phyloP scores from a whole-genome alignment of 2,329 filamentous ascomycete species.

The Neofusicoccum ribis region DNA sequence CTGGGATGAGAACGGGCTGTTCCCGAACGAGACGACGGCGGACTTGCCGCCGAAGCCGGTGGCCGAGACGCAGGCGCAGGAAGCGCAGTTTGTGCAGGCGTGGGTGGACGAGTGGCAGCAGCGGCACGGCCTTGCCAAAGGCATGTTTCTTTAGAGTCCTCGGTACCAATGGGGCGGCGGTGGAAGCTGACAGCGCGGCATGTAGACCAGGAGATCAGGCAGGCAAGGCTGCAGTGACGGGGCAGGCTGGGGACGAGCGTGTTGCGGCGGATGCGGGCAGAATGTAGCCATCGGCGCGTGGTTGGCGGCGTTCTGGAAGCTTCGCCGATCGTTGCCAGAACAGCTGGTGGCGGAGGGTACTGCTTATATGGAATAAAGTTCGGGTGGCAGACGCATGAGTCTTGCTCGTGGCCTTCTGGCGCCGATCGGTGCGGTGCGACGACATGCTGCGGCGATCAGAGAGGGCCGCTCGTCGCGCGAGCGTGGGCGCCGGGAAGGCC shows the following conservation, averaged over 20 bases:
- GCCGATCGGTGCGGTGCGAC: not conserved
- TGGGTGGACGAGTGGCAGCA: constrained; percentile 65
- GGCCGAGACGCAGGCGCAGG: constrained; percentile 57
- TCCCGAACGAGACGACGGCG: constrained; percentile 60
- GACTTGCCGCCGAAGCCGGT: constrained; percentile 61
- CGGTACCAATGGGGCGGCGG: not conserved
- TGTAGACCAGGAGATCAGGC: not conserved
- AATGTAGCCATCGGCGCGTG: too few species aligned
- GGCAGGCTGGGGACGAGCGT: not conserved
- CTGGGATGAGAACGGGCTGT: constrained; percentile 74
- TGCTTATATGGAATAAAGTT: constrained; percentile 10
- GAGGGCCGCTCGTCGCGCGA: not conserved
- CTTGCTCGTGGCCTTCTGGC: not conserved
- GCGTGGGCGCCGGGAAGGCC: not conserved
- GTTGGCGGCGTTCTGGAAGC: not conserved
- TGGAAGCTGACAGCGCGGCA: not conserved
- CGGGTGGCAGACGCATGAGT: not conserved
- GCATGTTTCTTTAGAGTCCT: not conserved
- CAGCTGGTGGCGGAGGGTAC: not conserved
- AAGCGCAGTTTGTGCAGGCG: constrained; percentile 62
- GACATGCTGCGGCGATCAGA: not conserved
- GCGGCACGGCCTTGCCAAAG: constrained; percentile 21
- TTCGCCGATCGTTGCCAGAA: not conserved
- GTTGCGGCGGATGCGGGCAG: too few species aligned
- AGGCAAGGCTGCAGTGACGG: constrained; percentile 6